Percentiles rank a stretch among this genome's conserved stretches.
These are phyloP conservation scores for Mycena metata DNA, from an alignment of 768 basidiomycete species.

Conservation along the genomic window DNA sequence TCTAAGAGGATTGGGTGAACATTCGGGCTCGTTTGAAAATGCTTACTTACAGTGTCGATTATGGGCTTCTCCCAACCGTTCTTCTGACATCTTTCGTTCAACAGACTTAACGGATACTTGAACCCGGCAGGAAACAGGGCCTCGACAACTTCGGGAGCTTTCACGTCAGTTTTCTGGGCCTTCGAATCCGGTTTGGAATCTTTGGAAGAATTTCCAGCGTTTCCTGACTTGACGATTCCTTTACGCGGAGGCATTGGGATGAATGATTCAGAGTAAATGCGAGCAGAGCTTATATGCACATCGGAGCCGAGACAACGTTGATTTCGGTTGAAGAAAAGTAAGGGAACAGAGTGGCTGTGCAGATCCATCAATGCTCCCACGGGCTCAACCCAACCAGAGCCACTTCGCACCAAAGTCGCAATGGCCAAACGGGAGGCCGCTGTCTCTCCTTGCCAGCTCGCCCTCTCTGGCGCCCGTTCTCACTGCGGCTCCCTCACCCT, in stretches of 20 bases:
- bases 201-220: constrained; percentile 90
- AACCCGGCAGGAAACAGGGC: constrained; percentile 87
- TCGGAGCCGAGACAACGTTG: background rate
- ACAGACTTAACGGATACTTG: constrained; percentile 84
- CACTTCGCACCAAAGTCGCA: constrained; percentile 27
- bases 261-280: background rate
- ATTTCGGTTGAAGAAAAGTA: no score
- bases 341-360: constrained; percentile 1
- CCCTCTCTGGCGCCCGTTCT: constrained; percentile 33
- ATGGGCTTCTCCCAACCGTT: constrained; percentile 88
- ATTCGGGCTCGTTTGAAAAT: constrained; percentile 32
- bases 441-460: constrained; percentile 29
- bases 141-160: constrained; percentile 48
- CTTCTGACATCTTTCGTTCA: constrained; percentile 93
- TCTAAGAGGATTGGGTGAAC: constrained; percentile 48
- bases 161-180: constrained; percentile 34
- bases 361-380: constrained; percentile 16
- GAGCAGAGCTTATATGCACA: background rate
- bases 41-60: constrained; percentile 80
- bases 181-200: constrained; percentile 45
- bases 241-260: constrained; percentile 74
- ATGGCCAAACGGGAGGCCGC: constrained; percentile 20
- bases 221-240: constrained; percentile 89
- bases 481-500: constrained; percentile 12
- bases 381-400: constrained; percentile 22